Evolutionary conservation across 192 early-diverging fungal species (phyloP).

Genomic region (Phycomyces blakesleeanus): DNA sequence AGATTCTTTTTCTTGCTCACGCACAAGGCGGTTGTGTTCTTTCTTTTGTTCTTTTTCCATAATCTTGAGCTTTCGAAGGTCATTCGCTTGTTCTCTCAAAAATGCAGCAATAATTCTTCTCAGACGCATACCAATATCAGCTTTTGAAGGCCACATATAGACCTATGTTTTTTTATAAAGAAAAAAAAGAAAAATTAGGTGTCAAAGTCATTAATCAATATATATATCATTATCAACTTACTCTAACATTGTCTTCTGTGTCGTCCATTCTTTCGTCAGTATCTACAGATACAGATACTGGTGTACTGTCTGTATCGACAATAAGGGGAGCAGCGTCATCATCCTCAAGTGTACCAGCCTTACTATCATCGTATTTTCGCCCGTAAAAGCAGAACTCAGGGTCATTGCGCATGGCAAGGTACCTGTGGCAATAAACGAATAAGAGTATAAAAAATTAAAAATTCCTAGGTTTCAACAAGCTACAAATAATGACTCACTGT

Average conservation of each 20-base stretch:
- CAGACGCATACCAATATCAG: slow-evolving; percentile 58
- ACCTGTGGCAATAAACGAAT: not conserved
- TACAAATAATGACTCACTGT: slow-evolving; percentile 24
- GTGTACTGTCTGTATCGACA: not conserved
- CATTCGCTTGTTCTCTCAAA: slow-evolving; percentile 47
- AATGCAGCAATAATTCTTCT: slow-evolving; percentile 55
- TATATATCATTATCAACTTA: too few relatives aligned
- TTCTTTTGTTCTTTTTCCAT: slow-evolving; percentile 40
- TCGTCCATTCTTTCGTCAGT: slow-evolving; percentile 12
- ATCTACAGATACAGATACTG: not conserved
- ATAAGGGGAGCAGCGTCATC: slow-evolving; percentile 21
- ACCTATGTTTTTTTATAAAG: slow-evolving; percentile 28
- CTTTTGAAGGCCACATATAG: slow-evolving; percentile 58
- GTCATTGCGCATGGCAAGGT: slow-evolving; percentile 47
- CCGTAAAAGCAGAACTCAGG: slow-evolving; percentile 53
- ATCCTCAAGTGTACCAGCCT: slow-evolving; percentile 32
- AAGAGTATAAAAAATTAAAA: too few relatives aligned
- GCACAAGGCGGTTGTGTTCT: slow-evolving; percentile 34
- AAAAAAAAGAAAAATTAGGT: too few relatives aligned
- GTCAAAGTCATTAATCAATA: too few relatives aligned
- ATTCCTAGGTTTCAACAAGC: too few relatives aligned
- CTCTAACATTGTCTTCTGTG: slow-evolving; percentile 27
- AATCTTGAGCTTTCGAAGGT: slow-evolving; percentile 35
- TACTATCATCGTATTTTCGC: slow-evolving; percentile 46
- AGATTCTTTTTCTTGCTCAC: slow-evolving; percentile 43